These are phyloP conservation scores for Carex cristatella DNA, from an alignment of 176 grass and related monocot genomes.

Conservation along the genomic window DNA sequence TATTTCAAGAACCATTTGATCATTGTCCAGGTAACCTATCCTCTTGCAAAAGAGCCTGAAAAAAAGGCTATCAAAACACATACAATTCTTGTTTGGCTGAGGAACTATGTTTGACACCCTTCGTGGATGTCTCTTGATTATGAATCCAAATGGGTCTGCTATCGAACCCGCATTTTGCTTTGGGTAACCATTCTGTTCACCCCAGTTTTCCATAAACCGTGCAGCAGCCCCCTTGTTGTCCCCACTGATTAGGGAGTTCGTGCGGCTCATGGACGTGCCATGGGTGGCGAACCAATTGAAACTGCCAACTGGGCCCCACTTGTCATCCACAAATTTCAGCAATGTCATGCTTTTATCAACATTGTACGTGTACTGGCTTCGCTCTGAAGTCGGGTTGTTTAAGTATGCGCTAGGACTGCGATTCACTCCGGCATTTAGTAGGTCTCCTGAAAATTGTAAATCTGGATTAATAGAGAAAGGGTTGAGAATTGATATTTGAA, in stretches of 20 bases:
- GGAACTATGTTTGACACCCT: slow-evolving; percentile 82
- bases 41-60: slow-evolving; percentile 9
- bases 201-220: slow-evolving; percentile 97
- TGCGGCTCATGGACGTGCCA: slow-evolving; percentile 94
- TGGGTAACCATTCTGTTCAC: slow-evolving; percentile 50
- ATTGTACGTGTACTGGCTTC: slow-evolving; percentile 61
- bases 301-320: slow-evolving; percentile 71
- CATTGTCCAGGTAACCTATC: not conserved
- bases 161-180: slow-evolving; percentile 21
- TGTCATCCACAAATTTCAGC: slow-evolving; percentile 82
- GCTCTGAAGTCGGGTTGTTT: slow-evolving; percentile 74
- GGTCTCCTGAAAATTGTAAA: slow-evolving; percentile 65
- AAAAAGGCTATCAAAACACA: slow-evolving; percentile 26
- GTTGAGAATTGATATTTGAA: not conserved
- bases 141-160: slow-evolving; percentile 23
- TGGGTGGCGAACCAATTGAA: slow-evolving; percentile 99
- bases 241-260: slow-evolving; percentile 90
- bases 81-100: slow-evolving; percentile 72
- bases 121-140: slow-evolving; percentile 36
- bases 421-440: slow-evolving; percentile 81
- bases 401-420: slow-evolving; percentile 88
- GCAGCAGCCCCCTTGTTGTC: slow-evolving; percentile 98
- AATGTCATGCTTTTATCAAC: slow-evolving; percentile 94
- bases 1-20: not conserved
- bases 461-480: not conserved